Base-by-base conservation (phyloP, 2,329 filamentous ascomycete species). In the Cladophialophora exuberans region DNA sequence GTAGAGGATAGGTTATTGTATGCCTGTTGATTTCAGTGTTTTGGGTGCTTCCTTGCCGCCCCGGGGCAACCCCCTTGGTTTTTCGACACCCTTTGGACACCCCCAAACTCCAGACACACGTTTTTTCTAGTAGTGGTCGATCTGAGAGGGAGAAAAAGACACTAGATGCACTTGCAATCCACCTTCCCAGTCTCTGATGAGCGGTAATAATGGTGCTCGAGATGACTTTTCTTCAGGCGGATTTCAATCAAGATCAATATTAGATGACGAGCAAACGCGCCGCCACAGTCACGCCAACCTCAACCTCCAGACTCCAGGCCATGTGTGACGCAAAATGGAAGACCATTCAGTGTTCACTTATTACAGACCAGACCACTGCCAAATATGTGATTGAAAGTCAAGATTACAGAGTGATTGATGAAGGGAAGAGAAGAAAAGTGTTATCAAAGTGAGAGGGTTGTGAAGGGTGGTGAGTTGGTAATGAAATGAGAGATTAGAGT, bases 281-380 rank as follows among this genome's bases (percentile, higher is more conserved):
- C 52, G 50, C n/a, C n/a, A n/a, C 55, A 54, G 57, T 63, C 61
- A 63, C 61, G 61, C 47, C 61, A 57, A 60, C 54, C 49, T 52
- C 54, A 62, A 43, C 46, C 57, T 54, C 60, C 59, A 53, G 51
- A 60, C 57, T 62, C 60, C 61, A 63, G 56, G 49, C 52, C 59
- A 62, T 51, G 56, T 52, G 57, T 59, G 59, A 62, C 42, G 48
- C 46, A 55, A 54, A 31, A 59, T 52, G 50, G 49, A 58, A 58
- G 33, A 61, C 56, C 58, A 61, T 58, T 52, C 58, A 54, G 56
- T 53, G 52, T 48, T n/a, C 56, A 58, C 48, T 55, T 57, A 58
- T 61, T 61, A 61, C 58, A 61, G 58, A 58, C 55, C 55, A 57
- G n/a, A n/a, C n/a, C n/a, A n/a, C n/a, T n/a, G n/a, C n/a, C n/a